Evolutionary conservation across 768 basidiomycete genomes (phyloP).

Genomic region (Infundibulicybe gibba): DNA sequence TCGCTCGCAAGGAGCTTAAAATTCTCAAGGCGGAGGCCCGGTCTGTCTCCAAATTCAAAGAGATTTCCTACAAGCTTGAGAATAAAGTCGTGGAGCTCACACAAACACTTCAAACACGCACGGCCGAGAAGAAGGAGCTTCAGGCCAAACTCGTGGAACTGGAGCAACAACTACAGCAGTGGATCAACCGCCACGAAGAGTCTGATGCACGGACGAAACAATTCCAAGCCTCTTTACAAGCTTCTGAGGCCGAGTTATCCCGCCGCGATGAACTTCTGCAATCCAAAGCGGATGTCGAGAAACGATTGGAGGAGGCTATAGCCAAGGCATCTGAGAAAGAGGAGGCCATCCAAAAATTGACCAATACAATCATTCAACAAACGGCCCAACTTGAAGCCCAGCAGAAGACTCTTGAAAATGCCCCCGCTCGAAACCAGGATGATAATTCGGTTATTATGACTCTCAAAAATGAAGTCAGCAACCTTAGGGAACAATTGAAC

Average conservation of each 20-base stretch:
- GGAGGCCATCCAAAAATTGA: constrained; percentile 74
- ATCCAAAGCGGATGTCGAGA: constrained; percentile 78
- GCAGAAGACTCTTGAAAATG: constrained; percentile 63
- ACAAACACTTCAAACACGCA: constrained; percentile 86
- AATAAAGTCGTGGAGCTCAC: constrained; percentile 99
- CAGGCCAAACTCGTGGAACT: constrained; percentile 71
- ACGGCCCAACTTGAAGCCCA: constrained; percentile 73
- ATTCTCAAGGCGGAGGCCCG: constrained; percentile 86
- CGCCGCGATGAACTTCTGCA: constrained; percentile 72
- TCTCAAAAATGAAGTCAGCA: constrained; percentile 90
- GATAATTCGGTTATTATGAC: constrained; percentile 85
- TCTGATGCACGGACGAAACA: constrained; percentile 70
- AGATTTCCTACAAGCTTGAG: constrained; percentile 95
- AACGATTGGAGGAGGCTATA: constrained; percentile 72
- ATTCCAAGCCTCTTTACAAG: constrained; percentile 64
- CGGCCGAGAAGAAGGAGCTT: constrained; percentile 86
- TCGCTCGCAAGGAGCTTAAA: constrained; percentile 84
- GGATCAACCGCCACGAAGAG: constrained; percentile 88
- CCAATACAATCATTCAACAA: constrained; percentile 71
- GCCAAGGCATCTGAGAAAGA: constrained; percentile 81
- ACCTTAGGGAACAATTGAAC: constrained; percentile 91
- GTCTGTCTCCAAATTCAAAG: constrained; percentile 97
- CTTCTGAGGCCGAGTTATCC: constrained; percentile 66
- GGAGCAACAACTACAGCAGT: constrained; percentile 82
- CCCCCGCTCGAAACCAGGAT: constrained; percentile 68